Percentiles rank a stretch among this genome's conserved stretches.
phyloP scores from a whole-genome alignment of 2,329 filamentous ascomycete species.

The Cytospora piceicola region DNA sequence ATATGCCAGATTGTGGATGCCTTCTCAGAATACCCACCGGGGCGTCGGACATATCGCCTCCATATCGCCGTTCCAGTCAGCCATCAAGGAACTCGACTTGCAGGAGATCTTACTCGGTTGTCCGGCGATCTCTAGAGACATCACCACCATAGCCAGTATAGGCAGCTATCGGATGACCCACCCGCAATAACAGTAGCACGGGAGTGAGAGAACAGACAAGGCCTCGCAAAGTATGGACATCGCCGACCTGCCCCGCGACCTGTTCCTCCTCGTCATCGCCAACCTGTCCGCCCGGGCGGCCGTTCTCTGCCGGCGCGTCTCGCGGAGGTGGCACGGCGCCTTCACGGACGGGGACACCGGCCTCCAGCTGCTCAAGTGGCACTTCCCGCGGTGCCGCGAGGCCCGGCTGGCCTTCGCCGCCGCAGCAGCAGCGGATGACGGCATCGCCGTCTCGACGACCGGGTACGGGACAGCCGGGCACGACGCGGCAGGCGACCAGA shows the following conservation, averaged over 20 bases:
- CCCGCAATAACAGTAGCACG: not conserved
- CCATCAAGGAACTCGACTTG: not conserved
- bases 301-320: constrained; percentile 57
- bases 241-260: constrained; percentile 56
- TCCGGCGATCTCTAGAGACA: not conserved
- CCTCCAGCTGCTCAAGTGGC: constrained; percentile 51
- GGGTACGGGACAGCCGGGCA: not conserved
- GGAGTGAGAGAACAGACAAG: no score
- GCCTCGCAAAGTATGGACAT: constrained; percentile 45
- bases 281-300: constrained; percentile 55
- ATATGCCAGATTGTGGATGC: not conserved
- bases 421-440: constrained; percentile 30
- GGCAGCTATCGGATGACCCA: not conserved
- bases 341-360: constrained; percentile 54
- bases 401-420: constrained; percentile 44
- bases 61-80: not conserved
- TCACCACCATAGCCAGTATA: not conserved
- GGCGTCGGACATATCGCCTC: not conserved
- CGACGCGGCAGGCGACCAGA: not conserved
- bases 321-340: constrained; percentile 50
- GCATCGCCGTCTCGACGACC: constrained; percentile 20
- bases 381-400: constrained; percentile 59
- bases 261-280: constrained; percentile 59
- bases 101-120: not conserved
- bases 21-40: not conserved